Evolutionary conservation across 805 yeast species (phyloP).

Genomic region (Saturnispora bothae): DNA sequence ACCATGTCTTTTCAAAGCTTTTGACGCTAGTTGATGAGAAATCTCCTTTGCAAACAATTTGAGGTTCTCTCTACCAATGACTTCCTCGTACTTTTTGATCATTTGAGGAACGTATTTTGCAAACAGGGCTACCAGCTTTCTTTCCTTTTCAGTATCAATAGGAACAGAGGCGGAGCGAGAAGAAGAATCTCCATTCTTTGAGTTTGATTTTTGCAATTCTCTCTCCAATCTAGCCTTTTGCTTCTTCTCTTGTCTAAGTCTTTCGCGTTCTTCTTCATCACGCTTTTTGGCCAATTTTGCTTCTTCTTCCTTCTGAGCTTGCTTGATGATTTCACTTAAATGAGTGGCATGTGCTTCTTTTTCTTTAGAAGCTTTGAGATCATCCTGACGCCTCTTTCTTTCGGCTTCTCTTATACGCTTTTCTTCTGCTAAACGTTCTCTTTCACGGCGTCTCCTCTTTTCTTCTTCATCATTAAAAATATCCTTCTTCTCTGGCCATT

Average conservation of each 20-base stretch:
- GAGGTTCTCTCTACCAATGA: constrained; percentile 60
- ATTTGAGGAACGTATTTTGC: constrained; percentile 75
- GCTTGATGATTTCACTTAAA: constrained; percentile 22
- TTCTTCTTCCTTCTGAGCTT: constrained; percentile 19
- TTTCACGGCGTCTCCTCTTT: constrained; percentile 9
- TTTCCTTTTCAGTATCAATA: constrained; percentile 7
- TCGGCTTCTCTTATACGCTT: constrained; percentile 26
- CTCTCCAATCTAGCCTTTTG: constrained; percentile 25
- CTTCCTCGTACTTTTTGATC: constrained; percentile 52
- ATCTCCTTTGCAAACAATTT: constrained; percentile 76
- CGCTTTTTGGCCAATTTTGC: constrained; percentile 3
- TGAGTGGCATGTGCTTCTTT: constrained; percentile 19
- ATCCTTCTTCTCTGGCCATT: constrained; percentile 5
- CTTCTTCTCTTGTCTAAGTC: constrained; percentile 13
- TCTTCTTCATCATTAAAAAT: constrained; percentile 5
- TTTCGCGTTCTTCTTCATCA: constrained; percentile 7
- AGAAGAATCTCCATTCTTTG: not conserved
- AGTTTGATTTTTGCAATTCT: constrained; percentile 14
- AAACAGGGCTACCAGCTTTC: constrained; percentile 38
- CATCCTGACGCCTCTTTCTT: constrained; percentile 27
- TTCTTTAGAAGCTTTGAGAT: constrained; percentile 18
- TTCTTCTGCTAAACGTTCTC: constrained; percentile 12
- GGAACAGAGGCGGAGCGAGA: no score
- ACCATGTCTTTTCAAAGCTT: constrained; percentile 48
- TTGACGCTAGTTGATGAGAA: constrained; percentile 52